phyloP scores from a whole-genome alignment of 352 stramenopile genomes.

The Globisporangium viniferum region DNA sequence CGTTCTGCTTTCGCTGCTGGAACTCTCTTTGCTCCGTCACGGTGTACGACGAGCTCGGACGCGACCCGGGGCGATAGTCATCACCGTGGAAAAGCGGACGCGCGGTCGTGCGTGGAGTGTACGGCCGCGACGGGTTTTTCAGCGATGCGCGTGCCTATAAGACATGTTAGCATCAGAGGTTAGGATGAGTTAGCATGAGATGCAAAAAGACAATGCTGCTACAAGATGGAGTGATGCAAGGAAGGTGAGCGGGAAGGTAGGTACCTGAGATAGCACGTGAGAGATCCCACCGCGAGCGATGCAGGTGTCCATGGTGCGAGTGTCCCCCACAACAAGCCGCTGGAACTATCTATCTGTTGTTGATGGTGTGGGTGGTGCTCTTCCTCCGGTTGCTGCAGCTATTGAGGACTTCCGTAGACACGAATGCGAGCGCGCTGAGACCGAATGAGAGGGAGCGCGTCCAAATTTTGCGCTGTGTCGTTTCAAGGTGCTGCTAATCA shows the following conservation, averaged over 20 bases:
- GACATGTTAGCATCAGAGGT: background rate
- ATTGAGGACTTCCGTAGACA: background rate
- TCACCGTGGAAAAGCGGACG: slow-evolving; percentile 73
- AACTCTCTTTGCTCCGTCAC: slow-evolving; percentile 38
- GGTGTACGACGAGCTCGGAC: slow-evolving; percentile 67
- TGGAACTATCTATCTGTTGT: background rate
- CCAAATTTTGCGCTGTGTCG: background rate
- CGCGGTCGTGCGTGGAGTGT: slow-evolving; percentile 55
- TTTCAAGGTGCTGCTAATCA: background rate
- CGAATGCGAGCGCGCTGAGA: background rate
- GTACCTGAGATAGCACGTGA: slow-evolving; percentile 71
- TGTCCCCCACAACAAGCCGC: background rate
- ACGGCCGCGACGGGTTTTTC: slow-evolving; percentile 80
- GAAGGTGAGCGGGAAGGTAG: background rate
- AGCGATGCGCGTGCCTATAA: slow-evolving; percentile 65
- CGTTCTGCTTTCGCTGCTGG: slow-evolving; percentile 4
- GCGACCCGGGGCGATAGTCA: slow-evolving; percentile 64
- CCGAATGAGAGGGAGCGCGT: background rate
- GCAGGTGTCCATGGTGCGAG: slow-evolving; percentile 54
- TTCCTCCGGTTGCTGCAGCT: background rate
- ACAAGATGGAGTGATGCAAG: background rate
- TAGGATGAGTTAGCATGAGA: background rate
- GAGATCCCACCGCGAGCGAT: slow-evolving; percentile 77
- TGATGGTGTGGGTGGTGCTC: background rate
- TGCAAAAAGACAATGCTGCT: background rate